Evolutionary conservation across 768 basidiomycete species (phyloP).

Genomic region (Mycena albidolilacea): DNA sequence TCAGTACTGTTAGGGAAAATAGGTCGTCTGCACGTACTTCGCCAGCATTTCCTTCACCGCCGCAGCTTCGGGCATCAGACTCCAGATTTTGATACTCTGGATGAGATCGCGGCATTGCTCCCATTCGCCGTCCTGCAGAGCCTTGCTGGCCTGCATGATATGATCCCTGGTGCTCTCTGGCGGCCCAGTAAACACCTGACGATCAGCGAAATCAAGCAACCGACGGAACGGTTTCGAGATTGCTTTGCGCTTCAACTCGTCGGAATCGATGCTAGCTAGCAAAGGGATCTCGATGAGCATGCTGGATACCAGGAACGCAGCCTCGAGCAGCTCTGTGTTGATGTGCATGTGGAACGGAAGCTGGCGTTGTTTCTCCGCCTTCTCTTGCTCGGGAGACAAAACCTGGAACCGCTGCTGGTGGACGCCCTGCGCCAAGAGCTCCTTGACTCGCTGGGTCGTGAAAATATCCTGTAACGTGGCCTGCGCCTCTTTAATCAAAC

Average conservation of each 20-base stretch:
- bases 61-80: constrained; percentile 90
- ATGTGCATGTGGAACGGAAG: constrained; percentile 99
- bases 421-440: constrained; percentile 95
- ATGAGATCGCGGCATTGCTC: constrained; percentile 94
- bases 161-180: constrained; percentile 99
- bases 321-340: constrained; percentile 97
- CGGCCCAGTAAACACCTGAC: constrained; percentile 97
- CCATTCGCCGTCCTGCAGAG: constrained; percentile 97
- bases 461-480: constrained; percentile 95
- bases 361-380: constrained; percentile 94
- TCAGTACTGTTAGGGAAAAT: constrained; percentile 32
- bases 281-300: constrained; percentile 99
- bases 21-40: constrained; percentile 67
- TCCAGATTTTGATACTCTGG: constrained; percentile 98
- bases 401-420: constrained; percentile 93
- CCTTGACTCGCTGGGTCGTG: constrained; percentile 96
- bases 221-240: constrained; percentile 98
- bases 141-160: constrained; percentile 99
- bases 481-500: constrained; percentile 95
- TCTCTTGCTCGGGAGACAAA: constrained; percentile 95
- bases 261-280: constrained; percentile 93
- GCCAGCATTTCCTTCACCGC: constrained; percentile 96
- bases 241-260: constrained; percentile 92
- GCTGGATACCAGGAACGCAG: constrained; percentile 97
- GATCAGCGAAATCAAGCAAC: constrained; percentile 95